These are phyloP conservation scores for Rhodocollybia butyracea DNA, from an alignment of 768 basidiomycete genomes.

Conservation along the genomic window DNA sequence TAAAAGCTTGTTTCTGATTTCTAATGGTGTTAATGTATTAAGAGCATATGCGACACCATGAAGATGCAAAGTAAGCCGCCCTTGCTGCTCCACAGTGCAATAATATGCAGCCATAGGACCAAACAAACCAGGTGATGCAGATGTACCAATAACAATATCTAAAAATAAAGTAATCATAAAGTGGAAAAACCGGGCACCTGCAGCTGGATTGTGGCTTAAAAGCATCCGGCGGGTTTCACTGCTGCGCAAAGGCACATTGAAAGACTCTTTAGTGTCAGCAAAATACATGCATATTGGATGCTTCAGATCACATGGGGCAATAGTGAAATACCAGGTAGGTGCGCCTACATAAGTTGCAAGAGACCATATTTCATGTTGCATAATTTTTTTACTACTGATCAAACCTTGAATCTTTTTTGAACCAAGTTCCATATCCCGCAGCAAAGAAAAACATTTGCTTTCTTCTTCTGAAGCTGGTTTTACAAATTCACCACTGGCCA, in stretches of 20 bases:
- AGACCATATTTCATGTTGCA: constrained; percentile 28
- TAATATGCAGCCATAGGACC: constrained; percentile 18
- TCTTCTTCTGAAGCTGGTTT: constrained; percentile 17
- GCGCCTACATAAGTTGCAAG: too few species aligned
- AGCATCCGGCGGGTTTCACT: background rate
- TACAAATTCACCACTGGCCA: constrained; percentile 13
- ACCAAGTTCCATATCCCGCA: constrained; percentile 25
- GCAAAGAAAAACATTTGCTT: constrained; percentile 18
- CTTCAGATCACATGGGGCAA: too few species aligned
- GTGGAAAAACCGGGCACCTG: constrained; percentile 17
- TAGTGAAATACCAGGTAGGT: too few species aligned
- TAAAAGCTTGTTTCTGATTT: constrained; percentile 27
- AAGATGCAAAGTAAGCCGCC: constrained; percentile 26
- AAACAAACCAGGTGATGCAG: constrained; percentile 10
- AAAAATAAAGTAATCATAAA: constrained; percentile 15
- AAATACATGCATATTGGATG: too few species aligned
- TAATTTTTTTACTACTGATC: constrained; percentile 21
- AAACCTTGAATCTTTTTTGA: constrained; percentile 19
- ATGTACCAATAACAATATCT: constrained; percentile 8
- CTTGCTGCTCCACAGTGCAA: constrained; percentile 22
- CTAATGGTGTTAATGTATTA: constrained; percentile 25
- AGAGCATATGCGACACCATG: constrained; percentile 35
- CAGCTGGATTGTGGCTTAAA: constrained; percentile 14
- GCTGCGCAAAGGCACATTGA: background rate
- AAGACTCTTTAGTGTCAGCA: constrained; percentile 16